Conservation (phyloP, 371 early-diverging fungal genomes). For the Mycotypha africana region DNA sequence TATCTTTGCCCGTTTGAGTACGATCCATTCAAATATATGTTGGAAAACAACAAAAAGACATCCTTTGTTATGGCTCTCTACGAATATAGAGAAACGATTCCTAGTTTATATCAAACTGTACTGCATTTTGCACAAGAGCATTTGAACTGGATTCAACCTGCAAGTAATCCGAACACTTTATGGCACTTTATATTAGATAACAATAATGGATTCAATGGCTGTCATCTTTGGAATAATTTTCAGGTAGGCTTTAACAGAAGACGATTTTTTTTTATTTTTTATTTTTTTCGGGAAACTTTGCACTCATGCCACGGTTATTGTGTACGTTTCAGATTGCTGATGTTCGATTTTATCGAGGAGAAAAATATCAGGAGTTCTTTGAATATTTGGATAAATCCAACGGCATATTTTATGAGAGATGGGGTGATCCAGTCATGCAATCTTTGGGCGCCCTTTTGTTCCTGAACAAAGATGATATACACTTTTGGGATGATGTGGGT, state of each 20-base stretch:
- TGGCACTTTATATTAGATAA: constrained; percentile 47
- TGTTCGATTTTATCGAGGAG: constrained; percentile 31
- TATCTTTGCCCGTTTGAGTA: constrained; percentile 36
- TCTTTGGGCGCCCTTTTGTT: constrained; percentile 31
- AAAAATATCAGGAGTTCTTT: constrained; percentile 75
- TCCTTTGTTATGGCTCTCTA: constrained; percentile 73
- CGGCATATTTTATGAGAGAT: constrained; percentile 93
- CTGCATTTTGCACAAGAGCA: constrained; percentile 46
- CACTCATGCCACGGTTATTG: no score
- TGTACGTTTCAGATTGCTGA: constrained; percentile 33
- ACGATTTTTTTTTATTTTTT: no score
- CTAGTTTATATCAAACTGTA: constrained; percentile 70
- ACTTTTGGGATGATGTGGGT: constrained; percentile 41
- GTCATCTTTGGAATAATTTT: constrained; percentile 78
- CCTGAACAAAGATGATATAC: constrained; percentile 33
- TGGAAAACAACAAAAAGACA: constrained; percentile 25
- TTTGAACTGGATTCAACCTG: constrained; percentile 18
- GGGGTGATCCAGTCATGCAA: constrained; percentile 45
- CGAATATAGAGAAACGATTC: constrained; percentile 82
- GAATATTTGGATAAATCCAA: constrained; percentile 72
- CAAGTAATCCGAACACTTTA: constrained; percentile 11
- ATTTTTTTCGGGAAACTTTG: no score
- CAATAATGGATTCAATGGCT: constrained; percentile 54
- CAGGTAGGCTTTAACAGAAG: constrained; percentile 18
- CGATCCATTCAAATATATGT: constrained; percentile 38